These are phyloP conservation scores for Coleophoma cylindrospora DNA, from an alignment of 2,329 filamentous ascomycete genomes.

Conservation along the genomic window DNA sequence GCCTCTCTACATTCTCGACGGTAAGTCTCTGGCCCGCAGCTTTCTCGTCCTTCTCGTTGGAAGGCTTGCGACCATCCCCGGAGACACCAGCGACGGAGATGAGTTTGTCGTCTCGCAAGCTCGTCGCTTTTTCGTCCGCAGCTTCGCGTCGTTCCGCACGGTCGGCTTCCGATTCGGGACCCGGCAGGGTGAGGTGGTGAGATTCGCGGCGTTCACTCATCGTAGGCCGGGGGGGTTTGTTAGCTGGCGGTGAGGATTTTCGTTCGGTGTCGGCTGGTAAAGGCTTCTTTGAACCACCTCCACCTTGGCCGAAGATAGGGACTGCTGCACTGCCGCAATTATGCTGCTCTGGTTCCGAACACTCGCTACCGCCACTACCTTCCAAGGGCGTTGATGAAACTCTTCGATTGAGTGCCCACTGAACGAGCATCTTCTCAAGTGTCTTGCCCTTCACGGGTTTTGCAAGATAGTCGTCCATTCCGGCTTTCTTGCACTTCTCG, in stretches of 20 bases:
- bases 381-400: conserved; percentile 4
- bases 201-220: conserved; percentile 15
- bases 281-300: conserved; percentile 14
- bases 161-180: conserved; percentile 34
- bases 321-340: conserved; percentile 14
- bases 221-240: conserved; percentile 4
- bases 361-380: conserved; percentile 16
- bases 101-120: conserved; percentile 48
- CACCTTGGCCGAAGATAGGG: conserved; percentile 14
- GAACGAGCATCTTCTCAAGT: conserved; percentile 66
- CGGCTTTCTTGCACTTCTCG: conserved; percentile 67
- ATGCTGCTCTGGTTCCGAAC: conserved; percentile 16
- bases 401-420: conserved; percentile 53
- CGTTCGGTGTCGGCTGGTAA: neutral
- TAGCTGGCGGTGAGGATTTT: conserved; percentile 16
- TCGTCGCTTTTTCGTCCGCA: conserved; percentile 49
- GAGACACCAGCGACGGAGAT: conserved; percentile 25
- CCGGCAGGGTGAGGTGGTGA: conserved; percentile 19
- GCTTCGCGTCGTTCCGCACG: conserved; percentile 38
- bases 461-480: conserved; percentile 74
- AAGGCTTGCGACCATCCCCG: conserved; percentile 22
- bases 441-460: conserved; percentile 67
- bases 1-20: conserved; percentile 46
- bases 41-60: neutral
- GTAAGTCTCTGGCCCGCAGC: conserved; percentile 39